A percentile compares a stretch with the other conserved stretches of the same genome.
These are phyloP conservation scores for Tetrahymena malaccensis DNA, from an alignment of 73 alveolate species.

Conservation along the genomic window DNA sequence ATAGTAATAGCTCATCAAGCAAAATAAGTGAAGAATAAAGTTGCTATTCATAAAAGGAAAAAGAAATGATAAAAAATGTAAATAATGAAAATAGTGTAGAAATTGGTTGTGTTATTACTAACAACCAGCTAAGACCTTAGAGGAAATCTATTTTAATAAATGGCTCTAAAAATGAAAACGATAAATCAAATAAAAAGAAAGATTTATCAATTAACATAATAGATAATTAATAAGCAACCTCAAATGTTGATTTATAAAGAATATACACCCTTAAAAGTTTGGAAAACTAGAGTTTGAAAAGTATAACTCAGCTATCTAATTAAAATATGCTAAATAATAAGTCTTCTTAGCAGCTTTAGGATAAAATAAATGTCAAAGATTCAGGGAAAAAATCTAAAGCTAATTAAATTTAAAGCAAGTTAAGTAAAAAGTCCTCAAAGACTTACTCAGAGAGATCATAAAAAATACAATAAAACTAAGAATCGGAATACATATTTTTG, in stretches of 20 bases:
- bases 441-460: neutral
- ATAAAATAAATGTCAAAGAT: too few relatives aligned
- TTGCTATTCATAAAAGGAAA: too few relatives aligned
- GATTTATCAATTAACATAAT: neutral
- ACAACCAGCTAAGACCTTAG: neutral
- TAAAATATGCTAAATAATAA: neutral
- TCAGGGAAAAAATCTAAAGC: neutral
- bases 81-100: too few relatives aligned
- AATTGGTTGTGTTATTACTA: neutral
- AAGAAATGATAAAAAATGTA: neutral
- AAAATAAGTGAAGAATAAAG: neutral
- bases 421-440: neutral
- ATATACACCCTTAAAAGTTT: neutral
- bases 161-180: neutral
- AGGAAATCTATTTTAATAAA: neutral
- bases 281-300: neutral
- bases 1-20: neutral
- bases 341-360: neutral
- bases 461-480: neutral
- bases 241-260: neutral
- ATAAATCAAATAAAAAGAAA: neutral
- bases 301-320: neutral
- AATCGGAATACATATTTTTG: neutral
- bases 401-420: too few relatives aligned
- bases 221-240: neutral